Conservation (phyloP, 345 rosid genomes). For the Heritiera fomes region DNA sequence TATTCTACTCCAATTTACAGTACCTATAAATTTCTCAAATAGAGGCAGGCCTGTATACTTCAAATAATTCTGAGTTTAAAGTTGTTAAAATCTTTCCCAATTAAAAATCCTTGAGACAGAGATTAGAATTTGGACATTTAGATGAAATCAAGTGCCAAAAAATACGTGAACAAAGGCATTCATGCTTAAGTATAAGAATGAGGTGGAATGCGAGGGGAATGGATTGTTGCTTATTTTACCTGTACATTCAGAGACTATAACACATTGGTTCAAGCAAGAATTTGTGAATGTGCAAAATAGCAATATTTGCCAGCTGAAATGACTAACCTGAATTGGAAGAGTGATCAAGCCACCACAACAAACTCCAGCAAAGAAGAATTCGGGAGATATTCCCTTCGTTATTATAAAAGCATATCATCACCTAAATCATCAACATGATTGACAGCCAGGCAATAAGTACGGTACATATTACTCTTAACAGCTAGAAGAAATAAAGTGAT, state of each 20-base stretch:
- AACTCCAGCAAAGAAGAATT: slow-evolving; percentile 85
- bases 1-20: not conserved
- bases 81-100: too few relatives aligned
- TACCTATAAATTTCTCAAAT: not conserved
- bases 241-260: not conserved
- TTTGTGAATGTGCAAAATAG: not conserved
- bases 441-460: not conserved
- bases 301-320: not conserved
- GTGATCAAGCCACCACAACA: slow-evolving; percentile 86
- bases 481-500: too few relatives aligned
- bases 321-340: slow-evolving; percentile 75
- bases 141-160: not conserved
- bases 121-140: not conserved
- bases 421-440: too few relatives aligned
- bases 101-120: not conserved
- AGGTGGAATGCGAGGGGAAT: not conserved
- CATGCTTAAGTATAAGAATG: not conserved
- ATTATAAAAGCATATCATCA: not conserved
- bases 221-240: too few relatives aligned
- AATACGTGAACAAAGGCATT: not conserved
- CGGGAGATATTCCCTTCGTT: slow-evolving; percentile 81
- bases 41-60: not conserved
- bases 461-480: not conserved
- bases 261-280: not conserved
- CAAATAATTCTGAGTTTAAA: not conserved